These are phyloP conservation scores for Galerina marginata DNA, from an alignment of 768 basidiomycete genomes.

Conservation along the genomic window DNA sequence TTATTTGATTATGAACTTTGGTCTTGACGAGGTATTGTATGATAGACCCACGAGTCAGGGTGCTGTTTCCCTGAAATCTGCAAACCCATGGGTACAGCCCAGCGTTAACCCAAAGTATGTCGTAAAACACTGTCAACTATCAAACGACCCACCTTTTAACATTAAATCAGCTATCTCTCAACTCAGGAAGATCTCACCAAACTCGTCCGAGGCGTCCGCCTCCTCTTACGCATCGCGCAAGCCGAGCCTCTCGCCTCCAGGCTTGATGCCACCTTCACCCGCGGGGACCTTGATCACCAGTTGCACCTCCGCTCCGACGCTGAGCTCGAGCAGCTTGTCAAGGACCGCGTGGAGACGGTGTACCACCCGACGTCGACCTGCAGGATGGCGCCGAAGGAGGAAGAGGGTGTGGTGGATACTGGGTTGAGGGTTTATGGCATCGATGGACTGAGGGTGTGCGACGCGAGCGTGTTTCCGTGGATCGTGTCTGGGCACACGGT, in stretches of 20 bases:
- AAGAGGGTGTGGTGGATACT: conserved; percentile 49
- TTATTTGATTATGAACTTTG: too few relatives aligned
- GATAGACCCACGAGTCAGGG: conserved; percentile 44
- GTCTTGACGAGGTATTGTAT: too few relatives aligned
- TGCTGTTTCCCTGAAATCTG: conserved; percentile 38
- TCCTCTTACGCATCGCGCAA: conserved; percentile 39
- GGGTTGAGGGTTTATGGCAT: conserved; percentile 50
- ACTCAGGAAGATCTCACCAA: conserved; percentile 42
- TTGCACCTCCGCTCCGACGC: conserved; percentile 39
- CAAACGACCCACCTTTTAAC: neutral
- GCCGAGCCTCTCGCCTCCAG: conserved; percentile 38
- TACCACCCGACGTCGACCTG: conserved; percentile 52
- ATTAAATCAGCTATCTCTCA: conserved; percentile 38
- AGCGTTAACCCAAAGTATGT: conserved; percentile 43
- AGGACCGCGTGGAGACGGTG: conserved; percentile 46
- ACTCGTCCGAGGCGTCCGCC: conserved; percentile 42
- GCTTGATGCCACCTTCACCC: conserved; percentile 35
- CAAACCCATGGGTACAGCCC: conserved; percentile 42
- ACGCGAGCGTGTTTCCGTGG: conserved; percentile 45
- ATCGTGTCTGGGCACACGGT: conserved; percentile 48
- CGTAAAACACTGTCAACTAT: neutral
- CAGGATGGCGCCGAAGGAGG: conserved; percentile 45
- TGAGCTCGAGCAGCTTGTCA: conserved; percentile 41
- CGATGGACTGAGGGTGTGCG: conserved; percentile 45
- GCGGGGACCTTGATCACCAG: conserved; percentile 39